Percentiles rank a stretch among this genome's conserved stretches.
phyloP scores from a whole-genome alignment of 768 basidiomycete species.

The Naganishia randhawae region DNA sequence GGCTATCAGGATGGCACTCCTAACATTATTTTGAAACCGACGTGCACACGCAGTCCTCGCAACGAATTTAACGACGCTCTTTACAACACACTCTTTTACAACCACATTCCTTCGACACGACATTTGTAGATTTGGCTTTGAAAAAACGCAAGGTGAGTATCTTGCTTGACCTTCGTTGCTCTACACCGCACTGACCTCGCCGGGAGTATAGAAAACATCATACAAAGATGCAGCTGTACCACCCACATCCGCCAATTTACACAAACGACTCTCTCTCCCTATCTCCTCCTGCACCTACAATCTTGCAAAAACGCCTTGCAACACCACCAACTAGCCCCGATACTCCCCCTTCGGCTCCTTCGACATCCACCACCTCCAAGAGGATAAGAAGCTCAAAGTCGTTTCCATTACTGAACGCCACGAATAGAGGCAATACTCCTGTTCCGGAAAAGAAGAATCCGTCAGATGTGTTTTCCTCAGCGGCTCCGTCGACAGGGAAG shows the following conservation, averaged over 20 bases:
- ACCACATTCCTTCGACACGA: slow-evolving; percentile 8
- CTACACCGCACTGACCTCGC: neutral
- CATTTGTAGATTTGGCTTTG: neutral
- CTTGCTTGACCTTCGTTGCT: no score
- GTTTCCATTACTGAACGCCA: slow-evolving; percentile 1
- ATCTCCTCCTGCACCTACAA: slow-evolving; percentile 4
- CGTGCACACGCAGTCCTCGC: neutral
- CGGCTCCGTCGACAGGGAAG: neutral
- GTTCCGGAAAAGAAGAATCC: neutral
- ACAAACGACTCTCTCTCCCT: slow-evolving; percentile 17
- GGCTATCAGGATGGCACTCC: neutral
- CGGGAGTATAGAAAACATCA: slow-evolving; percentile 12
- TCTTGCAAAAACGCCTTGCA: slow-evolving; percentile 11
- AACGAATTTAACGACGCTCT: slow-evolving; percentile 8
- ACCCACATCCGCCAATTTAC: slow-evolving; percentile 6
- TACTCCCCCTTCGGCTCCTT: slow-evolving; percentile 1
- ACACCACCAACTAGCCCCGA: slow-evolving; percentile 16
- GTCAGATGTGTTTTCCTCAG: neutral
- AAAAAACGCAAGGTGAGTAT: neutral
- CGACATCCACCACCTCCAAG: neutral
- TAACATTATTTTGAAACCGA: neutral
- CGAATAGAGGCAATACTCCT: slow-evolving; percentile 7
- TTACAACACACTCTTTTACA: slow-evolving; percentile 21
- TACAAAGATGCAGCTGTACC: slow-evolving; percentile 22
- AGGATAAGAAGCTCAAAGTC: slow-evolving; percentile 4